These are phyloP conservation scores for Cenococcum geophilum DNA, from an alignment of 495 filamentous ascomycete species.

Conservation along the genomic window DNA sequence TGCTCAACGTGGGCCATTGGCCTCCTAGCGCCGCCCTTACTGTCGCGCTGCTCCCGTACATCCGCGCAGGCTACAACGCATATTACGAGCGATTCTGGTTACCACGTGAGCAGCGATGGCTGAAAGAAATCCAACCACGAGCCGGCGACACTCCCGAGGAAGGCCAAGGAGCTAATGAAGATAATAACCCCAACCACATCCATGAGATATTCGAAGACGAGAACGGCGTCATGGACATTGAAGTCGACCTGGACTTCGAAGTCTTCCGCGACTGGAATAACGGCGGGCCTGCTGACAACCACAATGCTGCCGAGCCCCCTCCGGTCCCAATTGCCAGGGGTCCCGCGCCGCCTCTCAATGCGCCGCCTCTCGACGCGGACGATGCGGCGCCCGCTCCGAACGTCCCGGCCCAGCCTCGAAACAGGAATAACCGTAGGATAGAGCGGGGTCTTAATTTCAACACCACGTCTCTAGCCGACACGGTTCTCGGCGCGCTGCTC, in stretches of 20 bases:
- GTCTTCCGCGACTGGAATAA: constrained; percentile 35
- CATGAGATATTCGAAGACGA: constrained; percentile 45
- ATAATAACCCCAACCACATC: constrained; percentile 43
- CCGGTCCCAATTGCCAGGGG: constrained; percentile 26
- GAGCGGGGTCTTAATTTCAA: constrained; percentile 45
- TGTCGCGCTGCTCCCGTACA: constrained; percentile 59
- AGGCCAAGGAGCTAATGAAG: constrained; percentile 20
- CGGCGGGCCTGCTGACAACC: constrained; percentile 30
- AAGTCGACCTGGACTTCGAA: constrained; percentile 34
- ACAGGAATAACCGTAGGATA: constrained; percentile 17
- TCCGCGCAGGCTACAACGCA: constrained; percentile 61
- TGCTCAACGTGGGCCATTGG: constrained; percentile 53
- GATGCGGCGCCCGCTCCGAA: constrained; percentile 24
- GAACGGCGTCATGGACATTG: constrained; percentile 37
- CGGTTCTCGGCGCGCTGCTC: constrained; percentile 55
- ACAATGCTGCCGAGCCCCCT: constrained; percentile 23
- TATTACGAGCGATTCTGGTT: constrained; percentile 60
- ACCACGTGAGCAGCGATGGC: constrained; percentile 57
- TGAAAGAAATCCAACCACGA: constrained; percentile 60
- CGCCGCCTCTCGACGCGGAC: constrained; percentile 14
- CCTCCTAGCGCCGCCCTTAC: constrained; percentile 69
- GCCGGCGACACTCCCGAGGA: constrained; percentile 34
- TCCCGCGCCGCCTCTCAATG: constrained; percentile 23
- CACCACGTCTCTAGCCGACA: constrained; percentile 49
- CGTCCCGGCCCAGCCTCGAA: constrained; percentile 17